Base-by-base conservation (phyloP, 306 rosid genomes). In the Prunus dulcis region DNA sequence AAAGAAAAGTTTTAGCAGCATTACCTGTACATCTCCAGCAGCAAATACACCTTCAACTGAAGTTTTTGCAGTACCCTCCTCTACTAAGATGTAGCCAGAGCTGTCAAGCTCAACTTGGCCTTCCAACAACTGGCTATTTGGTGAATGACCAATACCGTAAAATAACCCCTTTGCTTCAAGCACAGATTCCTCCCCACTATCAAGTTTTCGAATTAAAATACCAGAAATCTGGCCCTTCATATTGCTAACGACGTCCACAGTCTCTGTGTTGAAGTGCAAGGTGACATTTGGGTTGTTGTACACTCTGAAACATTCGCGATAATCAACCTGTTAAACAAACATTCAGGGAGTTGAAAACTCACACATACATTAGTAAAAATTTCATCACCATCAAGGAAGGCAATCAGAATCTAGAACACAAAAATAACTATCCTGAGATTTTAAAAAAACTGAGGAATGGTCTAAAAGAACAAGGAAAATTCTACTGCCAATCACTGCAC, bases 231-330 rank as follows among this genome's bases (percentile, higher is more conserved):
- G 97, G 69, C 89, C 95, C 82, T 94, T 90, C n/a, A 88, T 67
- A 82, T 90, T 92, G 96, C 98, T 90, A 58, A 89, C 89, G 43
- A 94, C 72, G 78, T 94, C 98, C 87, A 94, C 81, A n/a, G 97
- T 73, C 89, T 89, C 97, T 55, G 93, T 85, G 86, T 89, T 92
- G 87, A 85, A 94, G 88, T 94, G 97, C 93, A 89, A 87, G 52
- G 96, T 89, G 86, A 94, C 71, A 78, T 90, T 92, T 74, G 89
- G 97, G 78, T 85, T 90, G 96, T 90, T 93, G 95, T 43, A 83
- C 96, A 92, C 98, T 92, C 98, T 94, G 95, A 89, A 94, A 94
- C 98, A 92, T 94, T 91, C 96, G 92, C 58, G 95, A 92, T 91
- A 92, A 94, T 89, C 90, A 94, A 92, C 98, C 97, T 94, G 98